Conservation (phyloP, 1,284 basidiomycete species). For the Peniophora sp. region DNA sequence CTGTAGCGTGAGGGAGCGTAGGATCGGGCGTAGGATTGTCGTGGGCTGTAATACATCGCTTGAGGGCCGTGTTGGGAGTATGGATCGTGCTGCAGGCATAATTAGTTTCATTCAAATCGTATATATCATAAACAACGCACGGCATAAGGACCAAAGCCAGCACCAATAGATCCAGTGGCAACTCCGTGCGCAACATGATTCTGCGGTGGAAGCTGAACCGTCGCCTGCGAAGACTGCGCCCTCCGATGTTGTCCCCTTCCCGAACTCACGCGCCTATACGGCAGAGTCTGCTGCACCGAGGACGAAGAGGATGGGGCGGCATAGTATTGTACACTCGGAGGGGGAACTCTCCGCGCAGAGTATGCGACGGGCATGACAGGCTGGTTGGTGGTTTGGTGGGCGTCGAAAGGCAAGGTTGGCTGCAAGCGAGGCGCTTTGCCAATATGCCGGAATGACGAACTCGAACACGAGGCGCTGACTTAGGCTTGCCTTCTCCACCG, state of each 20-base stretch:
- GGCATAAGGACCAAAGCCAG: conserved; percentile 73
- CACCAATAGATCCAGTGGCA: conserved; percentile 64
- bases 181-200: conserved; percentile 61
- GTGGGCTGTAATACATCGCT: no score
- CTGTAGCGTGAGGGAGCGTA: conserved; percentile 52
- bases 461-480: no score
- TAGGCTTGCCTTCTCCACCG: no score
- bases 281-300: neutral
- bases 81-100: conserved; percentile 45
- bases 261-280: neutral
- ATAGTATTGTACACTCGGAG: neutral
- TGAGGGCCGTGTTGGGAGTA: conserved; percentile 27
- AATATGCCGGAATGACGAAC: no score
- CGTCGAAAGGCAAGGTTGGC: no score
- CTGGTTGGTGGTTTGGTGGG: no score
- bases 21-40: conserved; percentile 8
- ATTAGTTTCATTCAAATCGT: conserved; percentile 6
- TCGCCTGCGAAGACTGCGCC: neutral
- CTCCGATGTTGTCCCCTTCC: neutral
- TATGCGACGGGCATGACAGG: neutral
- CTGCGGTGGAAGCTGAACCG: conserved; percentile 20
- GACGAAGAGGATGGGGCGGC: neutral
- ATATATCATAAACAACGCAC: conserved; percentile 33
- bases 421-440: no score
- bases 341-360: neutral